phyloP scores from a whole-genome alignment of 768 basidiomycete species.

The Hypholoma fasciculare region DNA sequence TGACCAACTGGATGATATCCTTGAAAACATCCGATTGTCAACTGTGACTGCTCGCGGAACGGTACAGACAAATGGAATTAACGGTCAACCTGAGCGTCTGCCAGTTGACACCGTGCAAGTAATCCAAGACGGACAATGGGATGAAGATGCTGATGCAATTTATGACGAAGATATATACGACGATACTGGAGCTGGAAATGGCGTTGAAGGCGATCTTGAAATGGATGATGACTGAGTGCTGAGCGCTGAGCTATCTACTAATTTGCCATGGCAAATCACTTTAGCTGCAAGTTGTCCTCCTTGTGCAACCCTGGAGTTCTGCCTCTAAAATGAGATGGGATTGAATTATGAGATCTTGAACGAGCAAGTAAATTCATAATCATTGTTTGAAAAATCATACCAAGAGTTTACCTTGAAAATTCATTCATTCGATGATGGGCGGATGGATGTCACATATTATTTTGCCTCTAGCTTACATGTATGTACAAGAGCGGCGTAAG shows the following conservation, averaged over 20 bases:
- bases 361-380: too few relatives aligned
- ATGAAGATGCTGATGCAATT: conserved; percentile 40
- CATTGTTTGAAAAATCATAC: too few relatives aligned
- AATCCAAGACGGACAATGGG: conserved; percentile 30
- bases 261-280: too few relatives aligned
- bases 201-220: conserved; percentile 72
- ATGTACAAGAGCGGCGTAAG: conserved; percentile 5
- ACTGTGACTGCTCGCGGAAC: conserved; percentile 1
- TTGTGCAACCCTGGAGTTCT: too few relatives aligned
- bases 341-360: too few relatives aligned
- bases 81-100: neutral
- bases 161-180: conserved; percentile 60
- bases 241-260: too few relatives aligned
- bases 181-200: conserved; percentile 64
- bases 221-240: conserved; percentile 44
- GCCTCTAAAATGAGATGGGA: too few relatives aligned
- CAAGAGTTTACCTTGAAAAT: too few relatives aligned
- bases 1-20: conserved; percentile 65
- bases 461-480: conserved; percentile 17
- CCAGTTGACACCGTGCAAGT: conserved; percentile 14
- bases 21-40: conserved; percentile 48
- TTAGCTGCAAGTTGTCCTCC: too few relatives aligned
- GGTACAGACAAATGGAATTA: conserved; percentile 2
- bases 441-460: conserved; percentile 16
- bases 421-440: too few relatives aligned